Evolutionary conservation across 129 eudicot species (phyloP).

Genomic region (Chrysanthemum lavandulifolium): DNA sequence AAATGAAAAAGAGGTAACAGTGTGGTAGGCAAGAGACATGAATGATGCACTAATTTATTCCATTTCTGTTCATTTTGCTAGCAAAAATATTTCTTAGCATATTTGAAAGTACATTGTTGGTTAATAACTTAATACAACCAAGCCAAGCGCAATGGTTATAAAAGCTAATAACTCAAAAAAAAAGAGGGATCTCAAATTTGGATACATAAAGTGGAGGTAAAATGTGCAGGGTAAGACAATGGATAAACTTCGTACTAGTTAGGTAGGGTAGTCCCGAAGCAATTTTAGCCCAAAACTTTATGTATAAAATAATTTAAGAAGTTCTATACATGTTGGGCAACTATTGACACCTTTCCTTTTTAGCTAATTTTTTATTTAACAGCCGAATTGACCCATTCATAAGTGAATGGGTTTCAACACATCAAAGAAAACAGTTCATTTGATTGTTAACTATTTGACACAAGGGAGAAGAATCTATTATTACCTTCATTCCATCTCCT

Average conservation of each 20-base stretch:
- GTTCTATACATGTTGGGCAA: not conserved
- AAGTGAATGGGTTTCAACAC: not conserved
- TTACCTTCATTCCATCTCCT: slow-evolving; percentile 97
- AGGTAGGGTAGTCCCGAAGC: not conserved
- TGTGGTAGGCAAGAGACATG: not conserved
- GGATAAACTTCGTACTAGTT: not conserved
- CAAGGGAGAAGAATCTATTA: not conserved
- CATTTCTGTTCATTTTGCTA: not conserved
- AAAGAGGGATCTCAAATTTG: not conserved
- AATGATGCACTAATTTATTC: not conserved
- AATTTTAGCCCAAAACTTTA: not conserved
- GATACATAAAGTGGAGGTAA: not conserved
- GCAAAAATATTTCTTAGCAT: not conserved
- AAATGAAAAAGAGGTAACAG: not conserved
- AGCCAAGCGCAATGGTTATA: not conserved
- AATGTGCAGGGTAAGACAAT: not conserved
- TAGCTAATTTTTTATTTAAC: not conserved
- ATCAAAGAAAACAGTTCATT: not conserved
- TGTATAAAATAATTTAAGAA: not conserved
- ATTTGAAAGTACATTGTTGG: not conserved
- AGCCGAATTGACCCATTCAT: not conserved
- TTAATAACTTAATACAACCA: not conserved
- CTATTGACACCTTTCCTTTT: not conserved
- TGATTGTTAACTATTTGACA: not conserved
- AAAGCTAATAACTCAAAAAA: not conserved